These are phyloP conservation scores for Pestalotiopsis sp. DNA, from an alignment of 2,329 filamentous ascomycete species.

Conservation along the genomic window DNA sequence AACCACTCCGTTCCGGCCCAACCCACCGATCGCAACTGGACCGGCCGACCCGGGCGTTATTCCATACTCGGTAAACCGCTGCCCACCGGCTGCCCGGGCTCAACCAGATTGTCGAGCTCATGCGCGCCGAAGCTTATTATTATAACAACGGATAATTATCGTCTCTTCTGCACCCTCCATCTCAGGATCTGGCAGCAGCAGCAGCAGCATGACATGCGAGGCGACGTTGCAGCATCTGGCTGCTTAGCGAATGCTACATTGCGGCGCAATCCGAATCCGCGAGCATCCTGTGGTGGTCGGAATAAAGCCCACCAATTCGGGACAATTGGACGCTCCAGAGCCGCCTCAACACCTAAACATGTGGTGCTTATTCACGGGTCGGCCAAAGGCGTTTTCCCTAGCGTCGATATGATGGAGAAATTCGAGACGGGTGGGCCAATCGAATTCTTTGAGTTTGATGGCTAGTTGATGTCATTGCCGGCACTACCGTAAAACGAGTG, in stretches of 20 bases:
- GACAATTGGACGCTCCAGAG: constrained; percentile 11
- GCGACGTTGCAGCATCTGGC: constrained; percentile 2
- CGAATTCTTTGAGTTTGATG: background rate
- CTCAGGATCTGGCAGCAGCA: background rate
- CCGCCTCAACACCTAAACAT: background rate
- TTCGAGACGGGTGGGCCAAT: background rate
- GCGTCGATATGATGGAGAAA: constrained; percentile 6
- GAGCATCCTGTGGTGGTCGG: background rate
- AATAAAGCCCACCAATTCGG: constrained; percentile 6
- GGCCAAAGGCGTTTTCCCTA: constrained; percentile 1
- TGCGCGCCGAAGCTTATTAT: background rate
- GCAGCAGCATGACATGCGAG: background rate
- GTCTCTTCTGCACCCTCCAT: background rate
- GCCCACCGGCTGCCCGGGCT: background rate
- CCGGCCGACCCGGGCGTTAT: background rate
- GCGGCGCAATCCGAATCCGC: background rate
- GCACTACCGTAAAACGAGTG: background rate
- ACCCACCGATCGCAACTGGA: background rate
- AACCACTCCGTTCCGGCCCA: background rate
- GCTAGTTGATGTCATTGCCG: constrained; percentile 13
- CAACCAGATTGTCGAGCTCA: background rate
- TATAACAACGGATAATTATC: background rate
- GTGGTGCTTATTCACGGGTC: background rate
- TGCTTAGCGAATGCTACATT: background rate
- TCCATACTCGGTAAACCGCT: constrained; percentile 1